phyloP scores from a whole-genome alignment of 805 yeast species.

The Spathaspora arborariae region DNA sequence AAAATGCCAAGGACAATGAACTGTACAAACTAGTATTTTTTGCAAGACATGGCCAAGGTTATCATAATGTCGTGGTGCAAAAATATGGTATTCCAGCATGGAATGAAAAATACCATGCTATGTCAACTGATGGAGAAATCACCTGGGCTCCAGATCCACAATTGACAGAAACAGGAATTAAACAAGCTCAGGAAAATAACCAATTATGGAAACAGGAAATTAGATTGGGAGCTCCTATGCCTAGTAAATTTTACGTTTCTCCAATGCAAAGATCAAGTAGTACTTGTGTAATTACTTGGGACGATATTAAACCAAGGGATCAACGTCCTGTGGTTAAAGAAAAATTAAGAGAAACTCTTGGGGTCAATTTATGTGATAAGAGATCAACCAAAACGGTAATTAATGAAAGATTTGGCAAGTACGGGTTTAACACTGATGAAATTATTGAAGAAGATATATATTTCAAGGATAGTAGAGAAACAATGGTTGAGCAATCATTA shows the following conservation, averaged over 20 bases:
- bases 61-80: slow-evolving; percentile 53
- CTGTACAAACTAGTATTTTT: slow-evolving; percentile 47
- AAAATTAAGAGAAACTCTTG: slow-evolving; percentile 56
- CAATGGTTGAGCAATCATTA: slow-evolving; percentile 44
- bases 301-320: slow-evolving; percentile 26
- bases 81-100: slow-evolving; percentile 57
- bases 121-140: slow-evolving; percentile 52
- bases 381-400: slow-evolving; percentile 41
- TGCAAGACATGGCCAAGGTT: slow-evolving; percentile 72
- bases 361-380: slow-evolving; percentile 58
- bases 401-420: slow-evolving; percentile 30
- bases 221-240: slow-evolving; percentile 50
- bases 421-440: slow-evolving; percentile 39
- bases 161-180: slow-evolving; percentile 51
- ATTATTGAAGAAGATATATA: slow-evolving; percentile 45
- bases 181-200: slow-evolving; percentile 52
- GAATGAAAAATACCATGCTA: slow-evolving; percentile 51
- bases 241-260: slow-evolving; percentile 52
- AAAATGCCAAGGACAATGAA: slow-evolving; percentile 30
- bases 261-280: slow-evolving; percentile 64
- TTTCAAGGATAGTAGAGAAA: slow-evolving; percentile 42
- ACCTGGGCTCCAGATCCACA: slow-evolving; percentile 60
- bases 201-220: slow-evolving; percentile 42
- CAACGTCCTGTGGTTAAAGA: slow-evolving; percentile 37
- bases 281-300: slow-evolving; percentile 53